Conservation (phyloP, 768 basidiomycete genomes). For the Suillus lakei region DNA sequence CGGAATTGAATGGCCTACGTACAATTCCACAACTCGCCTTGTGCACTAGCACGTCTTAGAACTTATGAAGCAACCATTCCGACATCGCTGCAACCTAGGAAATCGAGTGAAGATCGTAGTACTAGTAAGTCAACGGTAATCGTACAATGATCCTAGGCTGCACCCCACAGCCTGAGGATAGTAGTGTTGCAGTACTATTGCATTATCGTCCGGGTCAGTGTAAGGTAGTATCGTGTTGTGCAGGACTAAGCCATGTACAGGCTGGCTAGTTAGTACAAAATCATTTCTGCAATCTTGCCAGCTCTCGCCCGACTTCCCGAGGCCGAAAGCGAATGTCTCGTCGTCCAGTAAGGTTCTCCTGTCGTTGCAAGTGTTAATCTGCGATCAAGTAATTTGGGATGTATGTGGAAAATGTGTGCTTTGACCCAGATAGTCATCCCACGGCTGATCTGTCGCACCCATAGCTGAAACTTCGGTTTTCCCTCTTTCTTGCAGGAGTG, state of each 20-base stretch:
- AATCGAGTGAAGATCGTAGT: background rate
- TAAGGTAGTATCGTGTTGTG: background rate
- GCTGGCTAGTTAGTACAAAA: background rate
- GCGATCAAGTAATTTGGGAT: conserved; percentile 1
- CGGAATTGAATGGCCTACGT: background rate
- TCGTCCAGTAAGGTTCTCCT: conserved; percentile 1
- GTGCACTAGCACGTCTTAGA: background rate
- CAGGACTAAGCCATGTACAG: background rate
- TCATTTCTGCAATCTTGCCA: background rate
- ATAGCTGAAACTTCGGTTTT: conserved; percentile 2
- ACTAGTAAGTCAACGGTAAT: background rate
- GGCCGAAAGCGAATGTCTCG: conserved; percentile 1
- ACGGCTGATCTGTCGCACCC: conserved; percentile 6
- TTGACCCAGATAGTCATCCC: conserved; percentile 10
- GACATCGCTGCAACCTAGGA: background rate
- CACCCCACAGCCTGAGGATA: background rate
- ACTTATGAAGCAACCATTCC: background rate
- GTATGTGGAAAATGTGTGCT: conserved; percentile 8
- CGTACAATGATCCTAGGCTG: background rate
- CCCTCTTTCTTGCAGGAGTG: conserved; percentile 5
- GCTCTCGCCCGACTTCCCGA: conserved; percentile 2
- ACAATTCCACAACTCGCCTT: background rate
- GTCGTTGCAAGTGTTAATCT: background rate
- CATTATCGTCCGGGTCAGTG: background rate
- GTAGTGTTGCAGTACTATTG: background rate